phyloP scores from a whole-genome alignment of 2,329 filamentous ascomycete species.

The Pseudogymnoascus sp. region DNA sequence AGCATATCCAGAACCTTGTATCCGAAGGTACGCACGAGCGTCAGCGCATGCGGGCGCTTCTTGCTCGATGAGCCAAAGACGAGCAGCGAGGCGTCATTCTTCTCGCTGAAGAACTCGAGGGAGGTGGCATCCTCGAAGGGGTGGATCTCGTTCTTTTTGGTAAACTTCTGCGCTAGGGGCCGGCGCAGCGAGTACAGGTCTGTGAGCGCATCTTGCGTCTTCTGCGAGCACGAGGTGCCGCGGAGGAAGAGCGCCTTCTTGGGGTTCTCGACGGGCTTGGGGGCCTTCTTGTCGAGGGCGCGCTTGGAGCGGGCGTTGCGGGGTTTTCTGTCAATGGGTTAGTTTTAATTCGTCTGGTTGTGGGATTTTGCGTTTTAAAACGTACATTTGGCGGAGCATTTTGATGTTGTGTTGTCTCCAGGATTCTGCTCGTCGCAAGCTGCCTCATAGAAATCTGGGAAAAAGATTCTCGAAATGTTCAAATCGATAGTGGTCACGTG shows the following conservation, averaged over 20 bases:
- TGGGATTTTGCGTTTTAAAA: background rate
- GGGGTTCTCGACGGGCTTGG: slow-evolving; percentile 80
- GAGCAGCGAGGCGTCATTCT: slow-evolving; percentile 85
- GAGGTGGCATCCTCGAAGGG: slow-evolving; percentile 86
- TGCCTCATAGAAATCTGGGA: slow-evolving; percentile 3
- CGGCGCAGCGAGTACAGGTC: slow-evolving; percentile 80
- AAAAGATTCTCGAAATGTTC: slow-evolving; percentile 4
- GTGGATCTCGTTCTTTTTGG: slow-evolving; percentile 92
- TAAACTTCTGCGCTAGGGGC: slow-evolving; percentile 81
- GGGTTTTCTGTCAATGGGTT: slow-evolving; percentile 44
- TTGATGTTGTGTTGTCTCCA: slow-evolving; percentile 15
- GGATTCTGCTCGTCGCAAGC: slow-evolving; percentile 7
- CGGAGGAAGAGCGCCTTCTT: slow-evolving; percentile 86
- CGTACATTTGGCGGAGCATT: slow-evolving; percentile 30
- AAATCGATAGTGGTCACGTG: slow-evolving; percentile 7
- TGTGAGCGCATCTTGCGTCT: slow-evolving; percentile 73
- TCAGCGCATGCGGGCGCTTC: slow-evolving; percentile 90
- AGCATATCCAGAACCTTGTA: slow-evolving; percentile 91
- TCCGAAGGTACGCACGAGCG: slow-evolving; percentile 72
- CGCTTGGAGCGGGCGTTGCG: slow-evolving; percentile 87
- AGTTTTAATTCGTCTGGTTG: slow-evolving; percentile 7
- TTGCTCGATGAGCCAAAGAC: slow-evolving; percentile 81
- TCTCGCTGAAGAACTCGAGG: slow-evolving; percentile 90
- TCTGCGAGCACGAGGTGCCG: slow-evolving; percentile 74
- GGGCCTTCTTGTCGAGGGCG: slow-evolving; percentile 84